phyloP scores from a whole-genome alignment of 2,329 filamentous ascomycete species.

The Diplodia corticola region DNA sequence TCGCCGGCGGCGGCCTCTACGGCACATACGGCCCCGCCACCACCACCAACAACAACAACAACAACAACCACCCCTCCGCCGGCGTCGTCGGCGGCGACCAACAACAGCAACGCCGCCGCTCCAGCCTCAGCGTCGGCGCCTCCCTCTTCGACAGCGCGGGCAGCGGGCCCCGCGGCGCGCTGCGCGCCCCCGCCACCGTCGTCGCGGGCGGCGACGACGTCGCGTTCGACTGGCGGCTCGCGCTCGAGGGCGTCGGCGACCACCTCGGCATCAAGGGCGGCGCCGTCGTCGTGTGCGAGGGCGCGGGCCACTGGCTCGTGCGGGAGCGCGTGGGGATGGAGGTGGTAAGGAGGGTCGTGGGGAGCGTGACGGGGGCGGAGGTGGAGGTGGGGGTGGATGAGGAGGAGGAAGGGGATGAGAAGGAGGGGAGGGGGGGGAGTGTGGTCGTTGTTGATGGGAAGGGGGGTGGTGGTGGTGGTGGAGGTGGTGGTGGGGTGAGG shows the following conservation, averaged over 20 bases:
- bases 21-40: neutral
- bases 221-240: slow-evolving; percentile 52
- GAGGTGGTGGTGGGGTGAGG: neutral
- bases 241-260: slow-evolving; percentile 54
- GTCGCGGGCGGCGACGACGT: slow-evolving; percentile 56
- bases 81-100: no score
- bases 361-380: slow-evolving; percentile 35
- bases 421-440: neutral
- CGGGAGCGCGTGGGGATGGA: slow-evolving; percentile 47
- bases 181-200: slow-evolving; percentile 55
- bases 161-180: slow-evolving; percentile 43
- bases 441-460: neutral
- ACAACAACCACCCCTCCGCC: slow-evolving; percentile 23
- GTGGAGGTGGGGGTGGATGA: no score
- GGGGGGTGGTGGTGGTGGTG: neutral
- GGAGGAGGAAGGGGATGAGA: slow-evolving; percentile 27
- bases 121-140: slow-evolving; percentile 35
- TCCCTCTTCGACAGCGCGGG: slow-evolving; percentile 45
- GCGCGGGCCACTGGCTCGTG: slow-evolving; percentile 56
- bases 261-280: slow-evolving; percentile 52
- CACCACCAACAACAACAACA: slow-evolving; percentile 26
- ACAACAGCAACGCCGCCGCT: slow-evolving; percentile 17
- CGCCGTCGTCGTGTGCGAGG: slow-evolving; percentile 48
- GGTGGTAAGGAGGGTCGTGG: slow-evolving; percentile 44
- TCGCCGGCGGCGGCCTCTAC: slow-evolving; percentile 31